Evolutionary conservation across 306 rosid genomes (phyloP), one percentile per base, ranked within the genome.

Genomic region (Quercus gilva): DNA sequence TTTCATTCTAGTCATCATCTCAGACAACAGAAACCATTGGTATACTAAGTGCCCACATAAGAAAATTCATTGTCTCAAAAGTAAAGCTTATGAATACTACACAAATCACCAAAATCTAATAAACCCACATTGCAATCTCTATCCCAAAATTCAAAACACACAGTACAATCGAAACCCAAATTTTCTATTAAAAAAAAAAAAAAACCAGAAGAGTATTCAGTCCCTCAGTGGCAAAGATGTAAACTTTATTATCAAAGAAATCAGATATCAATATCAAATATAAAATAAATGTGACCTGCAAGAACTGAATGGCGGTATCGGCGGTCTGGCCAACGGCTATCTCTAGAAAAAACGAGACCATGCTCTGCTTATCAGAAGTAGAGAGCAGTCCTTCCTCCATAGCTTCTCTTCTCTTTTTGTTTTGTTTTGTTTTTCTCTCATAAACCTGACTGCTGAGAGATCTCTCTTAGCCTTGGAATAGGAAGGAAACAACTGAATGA

Each of bases 281-380:
- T 37, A 7, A 37, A 37, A 37, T 37, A 1, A 6, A 37, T 10
- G 49, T 19, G 3, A 86, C 92, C 89, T 86, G 84, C 79, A 88
- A 74, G 77, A 88, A 86, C 80, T 82, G 88, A 37, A 70, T 76
- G 37, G 92, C 89, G 28, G 86, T 88, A 20, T 86, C 92, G 51
- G 86, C 82, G 21, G 85, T 56, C 70, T 88, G 89, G 1, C 88
- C 92, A 2, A 75, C 89, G 74, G 88, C 84, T 81, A 88, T 81
- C 89, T 88, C 92, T 58, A 88, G 74, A 33, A 88, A 88, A 67
- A 86, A 74, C 11, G 82, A 71, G 67, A 88, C 82, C 86, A 81
- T 75, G 67, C 78, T 80, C 84, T 84, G 89, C 82, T 86, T 76
- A 21, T 88, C 88, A 37, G 69, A 71, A 31, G 86, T 59, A 43